phyloP scores from a whole-genome alignment of 495 filamentous ascomycete species.

The Clavariopsis aquatica region DNA sequence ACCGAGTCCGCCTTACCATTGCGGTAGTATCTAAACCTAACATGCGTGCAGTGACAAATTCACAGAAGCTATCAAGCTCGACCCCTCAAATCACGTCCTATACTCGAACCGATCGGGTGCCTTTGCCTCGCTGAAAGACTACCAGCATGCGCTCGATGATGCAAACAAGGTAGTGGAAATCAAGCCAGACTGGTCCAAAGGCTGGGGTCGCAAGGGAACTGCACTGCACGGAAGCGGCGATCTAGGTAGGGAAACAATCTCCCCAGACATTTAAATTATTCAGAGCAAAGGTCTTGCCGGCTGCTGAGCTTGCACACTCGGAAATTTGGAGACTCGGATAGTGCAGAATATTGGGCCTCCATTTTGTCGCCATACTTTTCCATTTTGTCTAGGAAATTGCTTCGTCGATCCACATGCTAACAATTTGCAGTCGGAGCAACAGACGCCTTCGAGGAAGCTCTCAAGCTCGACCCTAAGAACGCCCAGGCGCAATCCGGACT shows the following conservation, averaged over 20 bases:
- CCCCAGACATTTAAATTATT: neutral
- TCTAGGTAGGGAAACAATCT: slow-evolving; percentile 57
- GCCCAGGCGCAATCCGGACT: slow-evolving; percentile 88
- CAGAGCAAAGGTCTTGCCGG: neutral
- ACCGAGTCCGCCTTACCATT: slow-evolving; percentile 4
- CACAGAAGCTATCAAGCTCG: slow-evolving; percentile 86
- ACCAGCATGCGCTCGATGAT: slow-evolving; percentile 79
- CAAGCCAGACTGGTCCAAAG: slow-evolving; percentile 98
- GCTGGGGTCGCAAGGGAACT: slow-evolving; percentile 88
- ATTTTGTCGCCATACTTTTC: no score
- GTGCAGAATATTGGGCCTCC: no score
- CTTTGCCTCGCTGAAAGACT: slow-evolving; percentile 89
- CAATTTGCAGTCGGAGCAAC: slow-evolving; percentile 63
- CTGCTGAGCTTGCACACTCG: neutral
- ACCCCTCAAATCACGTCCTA: slow-evolving; percentile 87
- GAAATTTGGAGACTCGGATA: no score
- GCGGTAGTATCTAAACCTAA: slow-evolving; percentile 15
- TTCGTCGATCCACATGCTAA: slow-evolving; percentile 6
- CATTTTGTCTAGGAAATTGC: no score
- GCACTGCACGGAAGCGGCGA: slow-evolving; percentile 86
- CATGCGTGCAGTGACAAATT: slow-evolving; percentile 75
- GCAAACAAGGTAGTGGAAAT: slow-evolving; percentile 88
- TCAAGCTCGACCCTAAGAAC: slow-evolving; percentile 88
- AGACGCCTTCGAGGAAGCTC: slow-evolving; percentile 87
- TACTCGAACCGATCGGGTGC: slow-evolving; percentile 97